Evolutionary conservation across 2,329 filamentous ascomycete species (phyloP).

Genomic region (Dryadomyces quercivorus): DNA sequence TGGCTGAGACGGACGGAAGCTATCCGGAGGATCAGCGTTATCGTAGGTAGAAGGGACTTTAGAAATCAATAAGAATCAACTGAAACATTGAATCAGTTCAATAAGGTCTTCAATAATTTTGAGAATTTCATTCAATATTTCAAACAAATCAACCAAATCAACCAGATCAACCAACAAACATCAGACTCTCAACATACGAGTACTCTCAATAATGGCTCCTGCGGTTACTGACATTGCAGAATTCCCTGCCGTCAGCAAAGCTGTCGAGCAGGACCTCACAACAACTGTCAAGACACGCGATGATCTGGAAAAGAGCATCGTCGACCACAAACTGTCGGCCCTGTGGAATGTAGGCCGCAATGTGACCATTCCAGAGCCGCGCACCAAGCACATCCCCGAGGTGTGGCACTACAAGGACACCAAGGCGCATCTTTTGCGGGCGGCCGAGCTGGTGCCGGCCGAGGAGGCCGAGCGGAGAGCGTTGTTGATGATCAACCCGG

Average conservation of each 20-base stretch:
- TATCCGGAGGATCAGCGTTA: background rate
- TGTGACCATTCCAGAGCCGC: background rate
- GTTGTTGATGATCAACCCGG: conserved; percentile 18
- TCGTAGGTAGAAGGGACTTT: background rate
- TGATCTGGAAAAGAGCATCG: background rate
- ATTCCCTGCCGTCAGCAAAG: background rate
- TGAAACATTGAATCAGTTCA: too few relatives aligned
- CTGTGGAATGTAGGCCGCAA: background rate
- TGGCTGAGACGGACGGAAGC: background rate
- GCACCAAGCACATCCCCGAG: background rate
- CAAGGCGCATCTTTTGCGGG: background rate
- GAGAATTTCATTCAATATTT: too few relatives aligned
- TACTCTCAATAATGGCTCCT: background rate
- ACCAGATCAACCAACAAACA: too few relatives aligned
- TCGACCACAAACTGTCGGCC: background rate
- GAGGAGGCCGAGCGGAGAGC: conserved; percentile 19
- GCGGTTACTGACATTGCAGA: background rate
- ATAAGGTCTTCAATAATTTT: too few relatives aligned
- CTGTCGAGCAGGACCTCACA: background rate
- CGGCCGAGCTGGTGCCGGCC: conserved; percentile 9
- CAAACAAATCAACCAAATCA: background rate
- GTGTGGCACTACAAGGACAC: background rate
- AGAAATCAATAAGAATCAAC: background rate
- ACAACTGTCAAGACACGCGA: background rate
- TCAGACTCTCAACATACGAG: too few relatives aligned